A percentile compares a stretch with the other conserved stretches of the same genome.
Conservation (phyloP, 2,329 filamentous ascomycete species). For the Diaporthe eres region DNA sequence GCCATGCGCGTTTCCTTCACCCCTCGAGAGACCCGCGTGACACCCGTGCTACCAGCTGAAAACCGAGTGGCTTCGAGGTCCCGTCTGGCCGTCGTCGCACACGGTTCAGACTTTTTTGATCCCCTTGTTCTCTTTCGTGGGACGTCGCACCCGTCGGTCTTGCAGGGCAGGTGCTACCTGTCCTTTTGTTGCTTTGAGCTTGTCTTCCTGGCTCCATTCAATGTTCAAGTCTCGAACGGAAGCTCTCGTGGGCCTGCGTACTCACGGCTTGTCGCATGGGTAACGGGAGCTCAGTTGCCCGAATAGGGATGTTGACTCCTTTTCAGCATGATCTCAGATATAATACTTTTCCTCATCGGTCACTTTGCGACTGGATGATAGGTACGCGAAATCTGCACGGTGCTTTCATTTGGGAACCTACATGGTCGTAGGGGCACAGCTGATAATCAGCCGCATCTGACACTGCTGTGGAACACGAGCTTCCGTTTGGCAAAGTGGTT, state of each 20-base stretch:
- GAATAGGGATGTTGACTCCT: not conserved
- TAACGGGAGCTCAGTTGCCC: not conserved
- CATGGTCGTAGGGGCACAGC: not conserved
- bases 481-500: not conserved
- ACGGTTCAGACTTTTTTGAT: not conserved
- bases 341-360: not conserved
- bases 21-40: not conserved
- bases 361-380: not conserved
- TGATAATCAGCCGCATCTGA: not conserved
- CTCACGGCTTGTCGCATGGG: not conserved
- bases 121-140: not conserved
- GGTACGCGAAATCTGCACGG: not conserved
- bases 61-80: not conserved
- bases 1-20: not conserved
- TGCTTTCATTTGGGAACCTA: not conserved
- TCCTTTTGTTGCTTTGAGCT: too few relatives aligned
- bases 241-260: not conserved
- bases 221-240: not conserved
- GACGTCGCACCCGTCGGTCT: not conserved
- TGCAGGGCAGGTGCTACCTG: constrained; percentile 3
- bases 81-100: not conserved
- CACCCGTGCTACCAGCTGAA: constrained; percentile 13
- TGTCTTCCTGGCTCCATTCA: not conserved
- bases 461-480: not conserved
- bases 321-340: not conserved